Evolutionary conservation across 345 rosid species (phyloP), one percentile per base, ranked within the genome.

Genomic region (Linum trigynum): DNA sequence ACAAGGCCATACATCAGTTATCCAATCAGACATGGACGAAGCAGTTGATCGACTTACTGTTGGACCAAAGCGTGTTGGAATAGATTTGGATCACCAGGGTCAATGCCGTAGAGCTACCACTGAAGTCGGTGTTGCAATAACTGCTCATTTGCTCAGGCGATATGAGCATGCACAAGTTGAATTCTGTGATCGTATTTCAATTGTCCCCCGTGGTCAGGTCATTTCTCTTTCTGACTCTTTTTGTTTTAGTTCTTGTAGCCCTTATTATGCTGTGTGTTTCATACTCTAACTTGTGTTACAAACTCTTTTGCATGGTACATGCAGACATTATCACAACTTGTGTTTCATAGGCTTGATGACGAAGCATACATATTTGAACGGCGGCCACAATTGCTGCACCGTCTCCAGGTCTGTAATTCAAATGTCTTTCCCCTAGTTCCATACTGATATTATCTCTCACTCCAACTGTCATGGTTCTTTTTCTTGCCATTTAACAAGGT

Each of bases 11-110:
- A 73, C 65, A 50, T 83, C 92, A 43, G 80, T 91, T 78, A 83
- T 85, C 73, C 86, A 76, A 59, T 81, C 95, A 17, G 96, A 91
- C 77, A 76, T 91, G 95, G 92, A 89, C 45, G 89, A 85, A 15
- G 98, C 98, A 63, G 95, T 89, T 71, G 98, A 89, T 76, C 75
- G 96, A 72, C 98, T 89, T 59, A 91, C 98, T 37, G 87, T 91
- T n/a, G 98, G 98, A 65, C 96, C 95, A 4, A 85, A 84, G 80
- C 87, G 87, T 72, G 69, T 84, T 39, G 96, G 98, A 39, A 68
- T 89, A 63, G 87, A 86, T 65, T 78, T 91, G 72, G 85, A 85
- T 66, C 89, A 87, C 74, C 84, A 84, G 61, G 98, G 92, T 72
- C 98, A 87, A 74, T 89, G 88, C 72, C 90, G 92, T 66, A 84